phyloP scores from a whole-genome alignment of 176 grass and related monocot species.

The Triticum dicoccoides region DNA sequence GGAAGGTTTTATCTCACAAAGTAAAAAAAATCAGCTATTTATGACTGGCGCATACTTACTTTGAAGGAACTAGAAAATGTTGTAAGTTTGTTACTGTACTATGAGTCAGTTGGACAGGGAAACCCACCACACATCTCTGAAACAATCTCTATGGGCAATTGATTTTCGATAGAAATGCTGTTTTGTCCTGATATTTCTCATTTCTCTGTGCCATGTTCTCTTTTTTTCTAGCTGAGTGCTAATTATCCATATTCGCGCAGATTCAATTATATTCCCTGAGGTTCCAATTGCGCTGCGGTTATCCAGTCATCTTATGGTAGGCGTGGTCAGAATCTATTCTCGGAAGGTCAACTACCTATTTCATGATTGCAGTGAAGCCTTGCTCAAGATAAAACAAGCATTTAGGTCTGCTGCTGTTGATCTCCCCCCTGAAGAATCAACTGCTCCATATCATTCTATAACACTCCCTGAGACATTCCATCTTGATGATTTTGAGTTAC shows the following conservation, averaged over 20 bases:
- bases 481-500: slow-evolving; percentile 99
- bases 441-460: slow-evolving; percentile 98
- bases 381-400: slow-evolving; percentile 99
- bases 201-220: neutral
- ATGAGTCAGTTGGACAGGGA: neutral
- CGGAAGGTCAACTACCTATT: slow-evolving; percentile 99
- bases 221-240: neutral
- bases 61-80: slow-evolving; percentile 1
- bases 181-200: neutral
- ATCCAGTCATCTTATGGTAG: slow-evolving; percentile 96
- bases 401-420: slow-evolving; percentile 94
- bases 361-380: slow-evolving; percentile 96
- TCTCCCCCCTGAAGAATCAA: slow-evolving; percentile 97
- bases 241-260: slow-evolving; percentile 39
- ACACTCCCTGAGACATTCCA: slow-evolving; percentile 99
- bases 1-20: neutral
- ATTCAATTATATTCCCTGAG: slow-evolving; percentile 99
- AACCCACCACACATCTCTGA: neutral
- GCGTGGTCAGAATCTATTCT: slow-evolving; percentile 99
- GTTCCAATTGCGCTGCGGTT: slow-evolving; percentile 96
- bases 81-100: neutral
- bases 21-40: neutral
- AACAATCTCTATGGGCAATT: neutral
- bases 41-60: neutral
- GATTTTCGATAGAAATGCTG: neutral